Conservation (phyloP, 495 filamentous ascomycete species). For the Lophium mytilinum region DNA sequence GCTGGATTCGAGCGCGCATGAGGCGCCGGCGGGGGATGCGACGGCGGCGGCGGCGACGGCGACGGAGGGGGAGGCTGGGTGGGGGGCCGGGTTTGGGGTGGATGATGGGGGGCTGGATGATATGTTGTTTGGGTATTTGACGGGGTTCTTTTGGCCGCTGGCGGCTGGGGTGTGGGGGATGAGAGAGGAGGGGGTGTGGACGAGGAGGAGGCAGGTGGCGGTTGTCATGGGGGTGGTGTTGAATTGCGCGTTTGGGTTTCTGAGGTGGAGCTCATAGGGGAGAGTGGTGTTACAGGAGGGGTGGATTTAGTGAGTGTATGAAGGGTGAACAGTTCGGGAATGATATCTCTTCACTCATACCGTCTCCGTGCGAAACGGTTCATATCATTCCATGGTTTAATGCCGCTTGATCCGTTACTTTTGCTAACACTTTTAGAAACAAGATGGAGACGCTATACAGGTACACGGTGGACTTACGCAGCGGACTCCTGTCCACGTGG, state of each 20-base stretch:
- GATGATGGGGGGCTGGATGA: slow-evolving; percentile 62
- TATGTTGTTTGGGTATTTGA: slow-evolving; percentile 77
- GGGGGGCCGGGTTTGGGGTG: slow-evolving; percentile 35
- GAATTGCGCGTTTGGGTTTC: slow-evolving; percentile 60
- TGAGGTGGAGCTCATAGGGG: slow-evolving; percentile 41
- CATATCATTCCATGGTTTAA: too few species aligned
- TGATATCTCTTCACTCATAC: too few species aligned
- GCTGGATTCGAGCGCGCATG: slow-evolving; percentile 66
- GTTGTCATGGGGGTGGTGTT: slow-evolving; percentile 73
- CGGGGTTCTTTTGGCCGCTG: slow-evolving; percentile 91
- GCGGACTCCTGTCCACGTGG: too few species aligned
- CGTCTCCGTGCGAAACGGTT: too few species aligned
- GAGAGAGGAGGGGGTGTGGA: slow-evolving; percentile 84
- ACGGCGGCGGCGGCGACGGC: slow-evolving; percentile 32
- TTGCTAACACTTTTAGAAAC: too few species aligned
- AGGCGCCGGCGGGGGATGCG: slow-evolving; percentile 27
- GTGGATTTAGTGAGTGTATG: neutral
- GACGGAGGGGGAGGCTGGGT: slow-evolving; percentile 28
- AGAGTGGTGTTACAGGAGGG: neutral
- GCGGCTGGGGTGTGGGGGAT: slow-evolving; percentile 77
- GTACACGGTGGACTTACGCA: too few species aligned
- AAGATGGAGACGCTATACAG: too few species aligned
- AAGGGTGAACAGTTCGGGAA: too few species aligned
- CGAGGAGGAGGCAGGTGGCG: slow-evolving; percentile 69
- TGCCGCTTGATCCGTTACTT: too few species aligned